phyloP scores from a whole-genome alignment of 176 grass and related monocot species.

The Hsuehochloa calcarea region DNA sequence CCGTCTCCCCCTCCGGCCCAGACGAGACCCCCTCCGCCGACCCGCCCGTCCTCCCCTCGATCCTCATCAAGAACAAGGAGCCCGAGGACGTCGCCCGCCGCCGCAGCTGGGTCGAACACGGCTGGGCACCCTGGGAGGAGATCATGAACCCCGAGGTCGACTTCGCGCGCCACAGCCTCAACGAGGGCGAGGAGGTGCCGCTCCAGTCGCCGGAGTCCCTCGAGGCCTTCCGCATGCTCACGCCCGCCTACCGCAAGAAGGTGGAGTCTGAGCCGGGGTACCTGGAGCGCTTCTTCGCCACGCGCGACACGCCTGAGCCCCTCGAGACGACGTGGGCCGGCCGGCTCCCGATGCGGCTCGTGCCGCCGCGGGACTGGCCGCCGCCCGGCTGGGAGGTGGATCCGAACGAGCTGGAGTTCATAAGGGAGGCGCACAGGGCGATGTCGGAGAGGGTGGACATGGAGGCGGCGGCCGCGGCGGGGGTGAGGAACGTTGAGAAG shows the following conservation, averaged over 20 bases:
- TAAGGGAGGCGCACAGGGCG: slow-evolving; percentile 72
- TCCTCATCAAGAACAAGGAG: slow-evolving; percentile 44
- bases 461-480: slow-evolving; percentile 39
- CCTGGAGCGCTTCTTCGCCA: slow-evolving; percentile 60
- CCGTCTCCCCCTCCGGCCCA: slow-evolving; percentile 45
- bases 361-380: slow-evolving; percentile 92
- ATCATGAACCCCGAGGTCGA: slow-evolving; percentile 72
- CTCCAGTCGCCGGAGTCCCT: slow-evolving; percentile 72
- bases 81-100: slow-evolving; percentile 68
- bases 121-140: slow-evolving; percentile 94
- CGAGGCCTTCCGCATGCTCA: slow-evolving; percentile 92
- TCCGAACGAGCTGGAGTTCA: slow-evolving; percentile 75
- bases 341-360: slow-evolving; percentile 54
- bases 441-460: slow-evolving; percentile 72
- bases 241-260: slow-evolving; percentile 79
- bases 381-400: slow-evolving; percentile 88
- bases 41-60: slow-evolving; percentile 52
- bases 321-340: slow-evolving; percentile 77
- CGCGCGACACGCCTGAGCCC: slow-evolving; percentile 76
- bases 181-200: slow-evolving; percentile 95
- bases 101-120: slow-evolving; percentile 71
- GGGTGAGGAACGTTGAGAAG: slow-evolving; percentile 49
- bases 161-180: slow-evolving; percentile 80
- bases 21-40: slow-evolving; percentile 57
- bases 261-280: slow-evolving; percentile 81